Conservation (phyloP, 345 rosid species). For the Gossypium anomalum region DNA sequence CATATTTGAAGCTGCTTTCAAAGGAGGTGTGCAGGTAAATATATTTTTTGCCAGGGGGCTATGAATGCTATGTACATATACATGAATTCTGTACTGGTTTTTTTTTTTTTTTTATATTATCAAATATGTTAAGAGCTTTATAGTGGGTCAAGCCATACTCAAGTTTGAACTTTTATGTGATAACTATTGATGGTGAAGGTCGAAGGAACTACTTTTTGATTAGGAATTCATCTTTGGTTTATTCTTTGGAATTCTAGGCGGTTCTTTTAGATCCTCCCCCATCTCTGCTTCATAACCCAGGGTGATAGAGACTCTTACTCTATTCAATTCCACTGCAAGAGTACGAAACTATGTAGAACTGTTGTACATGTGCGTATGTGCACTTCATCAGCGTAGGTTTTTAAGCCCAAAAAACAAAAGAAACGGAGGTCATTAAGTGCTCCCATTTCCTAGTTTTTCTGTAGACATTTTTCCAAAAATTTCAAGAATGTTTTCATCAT, state of each 20-base stretch:
- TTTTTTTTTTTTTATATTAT: background rate
- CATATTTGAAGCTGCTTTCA: conserved; percentile 84
- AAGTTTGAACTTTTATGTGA: background rate
- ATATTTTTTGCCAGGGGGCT: background rate
- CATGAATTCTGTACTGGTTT: background rate
- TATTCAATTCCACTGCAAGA: background rate
- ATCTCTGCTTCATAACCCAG: background rate
- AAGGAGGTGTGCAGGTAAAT: conserved; percentile 74
- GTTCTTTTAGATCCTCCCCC: background rate
- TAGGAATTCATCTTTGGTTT: too few species aligned
- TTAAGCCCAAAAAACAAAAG: background rate
- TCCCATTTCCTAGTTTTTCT: background rate
- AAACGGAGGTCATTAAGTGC: background rate
- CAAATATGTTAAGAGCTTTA: background rate
- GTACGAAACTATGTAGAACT: background rate
- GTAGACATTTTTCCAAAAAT: background rate
- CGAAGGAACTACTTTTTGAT: background rate
- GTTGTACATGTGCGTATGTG: background rate
- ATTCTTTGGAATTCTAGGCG: too few species aligned
- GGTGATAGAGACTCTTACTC: background rate
- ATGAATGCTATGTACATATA: background rate
- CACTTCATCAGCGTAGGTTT: background rate
- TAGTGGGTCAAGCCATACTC: background rate
- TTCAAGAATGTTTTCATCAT: background rate
- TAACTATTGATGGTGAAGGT: background rate